These are phyloP conservation scores for Neopestalotiopsis rosae DNA, from an alignment of 2,329 filamentous ascomycete species.

Conservation along the genomic window DNA sequence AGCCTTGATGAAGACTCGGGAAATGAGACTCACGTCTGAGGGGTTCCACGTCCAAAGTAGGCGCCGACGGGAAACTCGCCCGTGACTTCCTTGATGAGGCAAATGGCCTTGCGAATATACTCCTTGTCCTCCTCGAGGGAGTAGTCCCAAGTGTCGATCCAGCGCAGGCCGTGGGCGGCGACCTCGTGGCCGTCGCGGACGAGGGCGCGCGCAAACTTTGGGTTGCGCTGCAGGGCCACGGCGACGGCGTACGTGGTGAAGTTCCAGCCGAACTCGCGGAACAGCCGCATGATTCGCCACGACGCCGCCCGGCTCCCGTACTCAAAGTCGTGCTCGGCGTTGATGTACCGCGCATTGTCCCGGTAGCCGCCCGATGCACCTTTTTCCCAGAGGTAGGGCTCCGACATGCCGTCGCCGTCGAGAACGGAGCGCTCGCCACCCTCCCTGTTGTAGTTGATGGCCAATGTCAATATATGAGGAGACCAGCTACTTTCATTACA, in stretches of 20 bases:
- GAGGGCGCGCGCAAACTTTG: slow-evolving; percentile 43
- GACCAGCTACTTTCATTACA: background rate
- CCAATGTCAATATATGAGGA: no score
- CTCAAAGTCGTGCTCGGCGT: slow-evolving; percentile 32
- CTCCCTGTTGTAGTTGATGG: no score
- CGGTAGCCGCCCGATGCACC: slow-evolving; percentile 29
- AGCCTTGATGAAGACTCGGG: background rate
- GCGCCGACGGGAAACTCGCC: slow-evolving; percentile 40
- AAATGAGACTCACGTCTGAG: slow-evolving; percentile 27
- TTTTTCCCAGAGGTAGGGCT: slow-evolving; percentile 32
- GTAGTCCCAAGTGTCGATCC: slow-evolving; percentile 48
- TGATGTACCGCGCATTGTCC: slow-evolving; percentile 27
- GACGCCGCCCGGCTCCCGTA: slow-evolving; percentile 32
- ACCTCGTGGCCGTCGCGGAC: slow-evolving; percentile 47
- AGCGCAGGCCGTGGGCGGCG: slow-evolving; percentile 45
- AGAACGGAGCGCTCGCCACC: slow-evolving; percentile 32
- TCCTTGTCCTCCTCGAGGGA: slow-evolving; percentile 41
- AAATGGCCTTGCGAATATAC: slow-evolving; percentile 43
- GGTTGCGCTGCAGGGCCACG: slow-evolving; percentile 45
- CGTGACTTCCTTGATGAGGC: slow-evolving; percentile 38
- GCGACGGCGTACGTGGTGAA: slow-evolving; percentile 48
- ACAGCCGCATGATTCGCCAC: slow-evolving; percentile 46
- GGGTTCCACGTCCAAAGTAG: slow-evolving; percentile 40
- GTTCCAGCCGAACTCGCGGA: slow-evolving; percentile 46
- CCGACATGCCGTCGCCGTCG: slow-evolving; percentile 30